Evolutionary conservation across 2,329 filamentous ascomycete genomes (phyloP).

Genomic region (Monosporascus sp.): DNA sequence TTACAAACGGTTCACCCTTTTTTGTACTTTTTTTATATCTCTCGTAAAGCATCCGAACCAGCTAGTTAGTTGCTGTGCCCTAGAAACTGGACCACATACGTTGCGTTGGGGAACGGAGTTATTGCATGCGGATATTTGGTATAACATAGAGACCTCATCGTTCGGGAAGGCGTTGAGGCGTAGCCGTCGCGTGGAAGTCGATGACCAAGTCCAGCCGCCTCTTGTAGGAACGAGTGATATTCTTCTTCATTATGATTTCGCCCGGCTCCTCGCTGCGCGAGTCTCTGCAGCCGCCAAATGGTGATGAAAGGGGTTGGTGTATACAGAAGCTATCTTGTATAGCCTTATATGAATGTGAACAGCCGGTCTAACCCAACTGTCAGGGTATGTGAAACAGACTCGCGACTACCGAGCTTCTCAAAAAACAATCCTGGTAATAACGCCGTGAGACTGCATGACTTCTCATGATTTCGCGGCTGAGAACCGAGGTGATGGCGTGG

Average conservation of each 20-base stretch:
- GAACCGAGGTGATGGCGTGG: neutral
- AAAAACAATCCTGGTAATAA: constrained; percentile 1
- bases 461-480: neutral
- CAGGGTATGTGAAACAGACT: constrained; percentile 17
- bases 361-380: constrained; percentile 7
- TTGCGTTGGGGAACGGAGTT: neutral
- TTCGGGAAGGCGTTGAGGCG: neutral
- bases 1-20: neutral
- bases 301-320: constrained; percentile 8
- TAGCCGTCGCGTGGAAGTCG: neutral
- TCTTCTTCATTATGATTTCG: constrained; percentile 12
- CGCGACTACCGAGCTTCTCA: constrained; percentile 7
- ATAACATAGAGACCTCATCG: neutral
- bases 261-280: constrained; percentile 5
- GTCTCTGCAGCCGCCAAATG: constrained; percentile 1
- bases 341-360: constrained; percentile 12
- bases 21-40: neutral
- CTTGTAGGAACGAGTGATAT: neutral
- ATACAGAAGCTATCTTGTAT: constrained; percentile 13
- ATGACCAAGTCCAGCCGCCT: neutral
- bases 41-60: neutral
- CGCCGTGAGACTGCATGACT: neutral
- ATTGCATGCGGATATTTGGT: neutral
- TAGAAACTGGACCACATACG: neutral
- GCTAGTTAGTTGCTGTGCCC: neutral